Conservation (phyloP, 805 yeast species). For the Candida loeiensis region DNA sequence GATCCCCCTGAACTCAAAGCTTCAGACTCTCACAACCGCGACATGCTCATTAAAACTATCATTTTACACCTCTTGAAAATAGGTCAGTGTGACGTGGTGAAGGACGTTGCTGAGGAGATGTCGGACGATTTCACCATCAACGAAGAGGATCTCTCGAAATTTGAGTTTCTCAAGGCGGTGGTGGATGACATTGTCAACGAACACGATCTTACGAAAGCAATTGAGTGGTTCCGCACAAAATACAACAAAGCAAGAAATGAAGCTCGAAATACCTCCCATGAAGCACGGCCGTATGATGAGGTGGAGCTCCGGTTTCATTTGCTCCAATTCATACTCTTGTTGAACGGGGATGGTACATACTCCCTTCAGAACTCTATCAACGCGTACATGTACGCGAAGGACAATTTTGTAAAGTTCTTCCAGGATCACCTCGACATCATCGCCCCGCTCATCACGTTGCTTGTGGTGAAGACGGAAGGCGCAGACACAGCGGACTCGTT, state of each 20-base stretch:
- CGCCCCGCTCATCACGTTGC: constrained; percentile 30
- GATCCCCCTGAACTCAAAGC: too few species aligned
- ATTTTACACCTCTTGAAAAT: constrained; percentile 37
- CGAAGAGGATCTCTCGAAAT: constrained; percentile 21
- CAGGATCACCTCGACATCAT: constrained; percentile 31
- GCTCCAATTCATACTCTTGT: constrained; percentile 33
- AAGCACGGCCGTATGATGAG: too few species aligned
- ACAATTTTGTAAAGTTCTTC: constrained; percentile 32
- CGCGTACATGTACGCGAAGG: constrained; percentile 38
- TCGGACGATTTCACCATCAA: constrained; percentile 18
- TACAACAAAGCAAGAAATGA: constrained; percentile 3
- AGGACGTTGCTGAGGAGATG: constrained; percentile 25
- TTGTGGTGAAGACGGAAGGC: constrained; percentile 5
- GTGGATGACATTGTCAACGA: constrained; percentile 29
- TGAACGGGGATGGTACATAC: constrained; percentile 19
- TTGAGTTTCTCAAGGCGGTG: constrained; percentile 28
- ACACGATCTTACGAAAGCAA: constrained; percentile 31
- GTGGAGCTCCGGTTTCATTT: constrained; percentile 41
- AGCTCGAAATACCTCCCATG: too few species aligned
- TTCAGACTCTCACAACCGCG: constrained; percentile 17
- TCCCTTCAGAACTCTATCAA: constrained; percentile 23
- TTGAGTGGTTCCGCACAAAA: constrained; percentile 31
- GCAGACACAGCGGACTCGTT: constrained; percentile 11
- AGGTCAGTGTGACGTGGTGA: constrained; percentile 37
- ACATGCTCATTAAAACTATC: constrained; percentile 34